phyloP scores from a whole-genome alignment of 805 yeast species.

The Pichia deserticola region DNA sequence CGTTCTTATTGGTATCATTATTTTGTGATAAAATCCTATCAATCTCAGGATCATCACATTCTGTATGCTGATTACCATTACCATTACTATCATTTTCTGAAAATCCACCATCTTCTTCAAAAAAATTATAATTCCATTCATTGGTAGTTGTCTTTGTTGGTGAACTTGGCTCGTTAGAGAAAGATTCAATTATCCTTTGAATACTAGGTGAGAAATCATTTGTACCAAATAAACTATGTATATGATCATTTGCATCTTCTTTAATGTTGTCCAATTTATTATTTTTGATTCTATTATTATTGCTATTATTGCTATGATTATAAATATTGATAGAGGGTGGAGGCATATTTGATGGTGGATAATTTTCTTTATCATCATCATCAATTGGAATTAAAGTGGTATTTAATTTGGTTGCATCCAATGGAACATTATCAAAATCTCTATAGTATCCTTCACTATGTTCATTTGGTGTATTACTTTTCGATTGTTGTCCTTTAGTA shows the following conservation, averaged over 20 bases:
- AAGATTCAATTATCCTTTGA: constrained; percentile 28
- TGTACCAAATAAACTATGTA: constrained; percentile 18
- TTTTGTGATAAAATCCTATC: constrained; percentile 15
- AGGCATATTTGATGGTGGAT: constrained; percentile 10
- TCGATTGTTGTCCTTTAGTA: constrained; percentile 2
- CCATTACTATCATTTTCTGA: background rate
- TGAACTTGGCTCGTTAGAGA: constrained; percentile 23
- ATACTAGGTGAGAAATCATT: constrained; percentile 28
- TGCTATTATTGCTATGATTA: background rate
- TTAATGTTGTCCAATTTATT: background rate
- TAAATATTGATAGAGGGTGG: background rate
- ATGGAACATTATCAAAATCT: constrained; percentile 30
- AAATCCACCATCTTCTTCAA: constrained; percentile 3
- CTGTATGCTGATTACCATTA: constrained; percentile 1
- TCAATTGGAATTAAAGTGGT: constrained; percentile 48
- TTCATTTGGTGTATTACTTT: constrained; percentile 6
- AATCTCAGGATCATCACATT: constrained; percentile 21
- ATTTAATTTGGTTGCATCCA: constrained; percentile 44
- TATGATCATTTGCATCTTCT: background rate
- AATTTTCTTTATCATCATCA: constrained; percentile 31
- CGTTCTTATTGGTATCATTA: too few species aligned
- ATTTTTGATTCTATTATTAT: background rate
- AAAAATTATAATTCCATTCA: constrained; percentile 26
- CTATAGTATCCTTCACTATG: constrained; percentile 1
- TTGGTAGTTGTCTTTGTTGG: constrained; percentile 20